These are phyloP conservation scores for Gyromitra esculenta DNA, from an alignment of 2,329 filamentous ascomycete species.

Conservation along the genomic window DNA sequence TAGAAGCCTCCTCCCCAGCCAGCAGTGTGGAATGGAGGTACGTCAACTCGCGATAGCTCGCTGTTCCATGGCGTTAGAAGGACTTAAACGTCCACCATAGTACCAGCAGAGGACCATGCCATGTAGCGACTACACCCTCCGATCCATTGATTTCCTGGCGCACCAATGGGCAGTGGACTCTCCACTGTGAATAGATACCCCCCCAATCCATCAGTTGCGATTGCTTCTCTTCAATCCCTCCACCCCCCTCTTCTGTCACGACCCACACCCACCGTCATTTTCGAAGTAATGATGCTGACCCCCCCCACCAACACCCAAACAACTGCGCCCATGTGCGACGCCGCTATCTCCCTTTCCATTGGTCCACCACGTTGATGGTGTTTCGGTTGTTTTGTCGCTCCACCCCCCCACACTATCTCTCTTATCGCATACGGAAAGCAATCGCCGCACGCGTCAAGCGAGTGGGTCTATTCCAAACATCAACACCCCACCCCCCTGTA, in stretches of 20 bases:
- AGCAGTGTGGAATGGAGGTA: slow-evolving; percentile 13
- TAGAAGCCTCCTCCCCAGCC: slow-evolving; percentile 18
- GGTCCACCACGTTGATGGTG: slow-evolving; percentile 26
- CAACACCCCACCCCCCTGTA: slow-evolving; percentile 34
- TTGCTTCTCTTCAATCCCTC: slow-evolving; percentile 4
- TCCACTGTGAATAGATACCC: not conserved
- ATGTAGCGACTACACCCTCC: slow-evolving; percentile 20
- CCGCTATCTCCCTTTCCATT: slow-evolving; percentile 30
- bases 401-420: slow-evolving; percentile 41
- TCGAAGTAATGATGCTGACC: slow-evolving; percentile 33
- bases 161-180: slow-evolving; percentile 4
- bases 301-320: slow-evolving; percentile 26
- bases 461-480: slow-evolving; percentile 44
- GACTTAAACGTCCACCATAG: not conserved
- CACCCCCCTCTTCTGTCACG: slow-evolving; percentile 27
- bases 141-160: not conserved
- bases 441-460: slow-evolving; percentile 52
- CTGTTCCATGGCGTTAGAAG: too few relatives aligned
- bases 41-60: slow-evolving; percentile 4
- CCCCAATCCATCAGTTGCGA: slow-evolving; percentile 3
- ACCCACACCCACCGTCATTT: slow-evolving; percentile 40
- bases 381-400: slow-evolving; percentile 43
- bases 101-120: slow-evolving; percentile 11
- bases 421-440: slow-evolving; percentile 53
- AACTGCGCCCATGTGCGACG: slow-evolving; percentile 41